Evolutionary conservation across 495 filamentous ascomycete species (phyloP), one percentile per base, ranked within the genome.

Genomic region (Cryomyces minteri): DNA sequence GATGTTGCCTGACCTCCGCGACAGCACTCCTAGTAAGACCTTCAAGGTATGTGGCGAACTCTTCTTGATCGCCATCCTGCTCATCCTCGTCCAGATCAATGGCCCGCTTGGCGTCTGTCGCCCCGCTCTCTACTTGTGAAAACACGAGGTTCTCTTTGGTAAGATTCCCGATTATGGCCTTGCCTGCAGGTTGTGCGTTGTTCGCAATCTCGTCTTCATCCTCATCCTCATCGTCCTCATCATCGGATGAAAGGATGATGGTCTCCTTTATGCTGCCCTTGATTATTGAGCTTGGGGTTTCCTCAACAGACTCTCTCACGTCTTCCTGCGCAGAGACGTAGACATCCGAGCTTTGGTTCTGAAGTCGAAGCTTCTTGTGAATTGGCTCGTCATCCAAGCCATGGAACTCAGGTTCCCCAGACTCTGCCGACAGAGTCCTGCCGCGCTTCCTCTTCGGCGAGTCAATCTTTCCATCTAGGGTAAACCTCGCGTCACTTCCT

Each of bases 311-410:
- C 34, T 12, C 9, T 9, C 28, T 41, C 40, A 41, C 8, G 40
- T 10, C 1, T 12, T 30, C 25, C 40, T 41, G 40, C 9, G 8
- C 9, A 1, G 8, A 10, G 40, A 41, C 8, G 2, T 25, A 9
- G 25, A 10, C 40, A 41, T 41, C 40, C n/a, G 40, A 41, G n/a
- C 34, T 41, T 9, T 41, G 34, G 12, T 12, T 37, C 12, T 49
- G 47, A 37, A 40, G 43, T 7, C 32, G 32, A 39, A 49, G 45
- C 38, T 54, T 54, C 4, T 40, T 46, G 36, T 45, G 43, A 2
- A 45, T 54, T 25, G 51, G 37, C 8, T 45, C 36, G 6, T 32
- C n/a, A 6, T 18, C 40, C 18, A 25, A 25, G 18, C 18, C 18
- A 25, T 25, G 18, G 18, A 2, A 25, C 18, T 25, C 18, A 25